Percentiles rank a stretch among this genome's conserved stretches.
These are phyloP conservation scores for Metroxylon sagu DNA, from an alignment of 176 grass and related monocot species.

Conservation along the genomic window DNA sequence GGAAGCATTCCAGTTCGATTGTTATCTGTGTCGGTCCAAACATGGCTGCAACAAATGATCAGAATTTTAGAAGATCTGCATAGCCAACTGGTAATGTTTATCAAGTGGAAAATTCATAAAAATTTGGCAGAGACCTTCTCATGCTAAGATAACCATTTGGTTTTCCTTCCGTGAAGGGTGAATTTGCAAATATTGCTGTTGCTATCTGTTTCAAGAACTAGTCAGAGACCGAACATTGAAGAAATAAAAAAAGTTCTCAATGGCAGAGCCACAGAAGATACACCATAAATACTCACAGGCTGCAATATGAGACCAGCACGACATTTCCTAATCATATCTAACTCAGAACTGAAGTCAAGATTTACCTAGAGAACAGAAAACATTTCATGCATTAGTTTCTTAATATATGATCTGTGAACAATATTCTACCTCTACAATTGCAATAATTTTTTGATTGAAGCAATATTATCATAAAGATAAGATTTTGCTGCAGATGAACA, in stretches of 20 bases:
- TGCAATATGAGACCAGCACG: conserved; percentile 75
- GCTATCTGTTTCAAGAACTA: conserved; percentile 64
- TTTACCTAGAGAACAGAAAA: conserved; percentile 52
- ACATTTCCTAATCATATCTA: conserved; percentile 96
- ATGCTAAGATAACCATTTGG: conserved; percentile 98
- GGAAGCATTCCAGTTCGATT: conserved; percentile 96
- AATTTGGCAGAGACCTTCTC: conserved; percentile 54
- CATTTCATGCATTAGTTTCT: conserved; percentile 17
- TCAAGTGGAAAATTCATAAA: background rate
- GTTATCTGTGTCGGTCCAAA: conserved; percentile 99
- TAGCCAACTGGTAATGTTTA: background rate
- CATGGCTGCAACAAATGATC: conserved; percentile 51
- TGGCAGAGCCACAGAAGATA: background rate
- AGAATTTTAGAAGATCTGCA: conserved; percentile 18
- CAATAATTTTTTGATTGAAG: background rate
- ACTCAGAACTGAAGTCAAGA: conserved; percentile 98
- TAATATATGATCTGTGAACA: too few species aligned
- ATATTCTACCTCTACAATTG: background rate
- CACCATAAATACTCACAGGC: conserved; percentile 54
- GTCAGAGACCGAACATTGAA: conserved; percentile 6
- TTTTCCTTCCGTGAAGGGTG: conserved; percentile 97
- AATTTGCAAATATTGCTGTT: conserved; percentile 98
- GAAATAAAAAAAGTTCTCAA: background rate
- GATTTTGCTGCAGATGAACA: background rate
- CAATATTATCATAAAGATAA: background rate